Evolutionary conservation across 768 basidiomycete genomes (phyloP).

Genomic region (Kwoniella dejecticola): DNA sequence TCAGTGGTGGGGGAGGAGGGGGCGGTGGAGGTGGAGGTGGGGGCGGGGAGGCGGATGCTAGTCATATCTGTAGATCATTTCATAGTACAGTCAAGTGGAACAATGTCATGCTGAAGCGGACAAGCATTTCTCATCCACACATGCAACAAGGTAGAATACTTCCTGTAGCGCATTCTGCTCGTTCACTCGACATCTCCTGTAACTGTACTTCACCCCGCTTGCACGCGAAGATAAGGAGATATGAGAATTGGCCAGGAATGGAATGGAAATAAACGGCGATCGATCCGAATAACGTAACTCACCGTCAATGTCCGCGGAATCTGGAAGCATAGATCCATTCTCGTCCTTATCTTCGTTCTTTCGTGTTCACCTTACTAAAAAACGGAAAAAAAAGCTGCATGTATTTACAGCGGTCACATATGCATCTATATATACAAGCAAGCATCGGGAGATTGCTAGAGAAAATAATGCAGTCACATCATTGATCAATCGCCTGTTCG

Average conservation of each 20-base stretch:
- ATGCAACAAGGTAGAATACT: too few relatives aligned
- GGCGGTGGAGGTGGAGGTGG: background rate
- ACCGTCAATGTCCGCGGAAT: background rate
- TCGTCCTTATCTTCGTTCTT: background rate
- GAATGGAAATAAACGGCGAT: constrained; percentile 4
- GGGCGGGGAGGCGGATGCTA: constrained; percentile 3
- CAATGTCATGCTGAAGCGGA: background rate
- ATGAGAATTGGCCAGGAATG: background rate
- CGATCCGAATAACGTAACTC: background rate
- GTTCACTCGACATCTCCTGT: too few relatives aligned
- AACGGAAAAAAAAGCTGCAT: too few relatives aligned
- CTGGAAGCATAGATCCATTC: background rate
- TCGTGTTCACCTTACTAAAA: too few relatives aligned
- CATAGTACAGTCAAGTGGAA: background rate
- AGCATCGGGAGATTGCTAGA: too few relatives aligned
- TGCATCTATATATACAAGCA: too few relatives aligned
- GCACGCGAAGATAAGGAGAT: background rate
- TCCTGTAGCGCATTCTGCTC: too few relatives aligned
- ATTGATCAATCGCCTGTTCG: too few relatives aligned
- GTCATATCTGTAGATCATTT: background rate
- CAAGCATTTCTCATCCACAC: too few relatives aligned
- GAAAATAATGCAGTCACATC: too few relatives aligned
- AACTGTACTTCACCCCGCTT: too few relatives aligned
- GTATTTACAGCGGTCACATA: too few relatives aligned
- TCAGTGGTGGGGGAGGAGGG: background rate